phyloP scores from a whole-genome alignment of 1,284 basidiomycete species.

The Gymnopus androsaceus region DNA sequence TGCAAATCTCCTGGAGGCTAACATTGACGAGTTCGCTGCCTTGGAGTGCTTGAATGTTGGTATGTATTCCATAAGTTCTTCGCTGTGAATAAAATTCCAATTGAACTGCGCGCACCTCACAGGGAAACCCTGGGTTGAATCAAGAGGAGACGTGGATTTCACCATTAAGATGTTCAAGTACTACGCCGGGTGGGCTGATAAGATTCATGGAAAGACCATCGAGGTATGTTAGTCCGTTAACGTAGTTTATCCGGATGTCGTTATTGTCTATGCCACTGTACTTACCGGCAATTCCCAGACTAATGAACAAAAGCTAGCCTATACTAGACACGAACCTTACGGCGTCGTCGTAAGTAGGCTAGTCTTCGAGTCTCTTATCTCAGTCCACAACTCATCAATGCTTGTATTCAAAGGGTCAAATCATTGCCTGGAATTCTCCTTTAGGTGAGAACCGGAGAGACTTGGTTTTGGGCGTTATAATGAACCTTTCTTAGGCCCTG shows the following conservation, averaged over 20 bases:
- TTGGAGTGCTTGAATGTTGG: constrained; percentile 73
- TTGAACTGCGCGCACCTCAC: not conserved
- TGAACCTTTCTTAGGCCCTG: constrained; percentile 54
- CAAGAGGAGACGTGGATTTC: constrained; percentile 50
- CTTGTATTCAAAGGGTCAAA: constrained; percentile 48
- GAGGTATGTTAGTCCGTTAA: constrained; percentile 36
- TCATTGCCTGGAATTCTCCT: not conserved
- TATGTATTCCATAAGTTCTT: constrained; percentile 19
- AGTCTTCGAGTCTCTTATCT: not conserved
- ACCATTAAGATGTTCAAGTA: constrained; percentile 49
- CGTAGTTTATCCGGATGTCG: not conserved
- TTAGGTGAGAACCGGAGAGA: constrained; percentile 48
- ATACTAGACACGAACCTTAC: constrained; percentile 86
- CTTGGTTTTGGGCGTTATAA: constrained; percentile 28
- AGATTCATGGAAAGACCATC: constrained; percentile 65
- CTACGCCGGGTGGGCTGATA: constrained; percentile 58
- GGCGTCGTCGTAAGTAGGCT: constrained; percentile 62
- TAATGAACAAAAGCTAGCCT: constrained; percentile 62
- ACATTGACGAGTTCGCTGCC: constrained; percentile 70
- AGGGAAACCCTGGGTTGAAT: constrained; percentile 59
- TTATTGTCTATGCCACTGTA: not conserved
- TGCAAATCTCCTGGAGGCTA: constrained; percentile 72
- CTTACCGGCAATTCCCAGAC: constrained; percentile 38
- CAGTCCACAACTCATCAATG: not conserved
- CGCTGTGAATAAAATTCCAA: not conserved